Percentiles rank a stretch among this genome's conserved stretches.
Evolutionary conservation across 352 stramenopile species (phyloP).

Genomic region (Globisporangium megalacanthum): DNA sequence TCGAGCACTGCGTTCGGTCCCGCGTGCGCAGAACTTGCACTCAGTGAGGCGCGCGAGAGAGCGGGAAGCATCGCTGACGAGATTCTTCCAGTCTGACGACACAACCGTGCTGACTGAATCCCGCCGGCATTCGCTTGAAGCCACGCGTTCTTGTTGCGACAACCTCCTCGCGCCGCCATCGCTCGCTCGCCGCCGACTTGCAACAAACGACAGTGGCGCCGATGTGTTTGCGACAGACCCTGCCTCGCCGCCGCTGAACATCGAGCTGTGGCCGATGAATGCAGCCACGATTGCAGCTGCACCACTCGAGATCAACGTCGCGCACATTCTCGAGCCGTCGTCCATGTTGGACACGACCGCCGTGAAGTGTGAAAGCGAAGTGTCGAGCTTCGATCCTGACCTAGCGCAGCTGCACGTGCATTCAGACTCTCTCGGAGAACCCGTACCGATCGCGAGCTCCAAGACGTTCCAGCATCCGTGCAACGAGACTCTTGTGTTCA

Average conservation of each 20-base stretch:
- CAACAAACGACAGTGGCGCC: background rate
- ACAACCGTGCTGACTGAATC: background rate
- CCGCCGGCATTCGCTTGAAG: background rate
- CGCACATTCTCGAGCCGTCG: conserved; percentile 3
- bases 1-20: background rate
- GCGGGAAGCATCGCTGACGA: background rate
- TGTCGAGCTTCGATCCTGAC: conserved; percentile 6
- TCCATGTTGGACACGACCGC: background rate
- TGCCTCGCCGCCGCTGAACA: background rate
- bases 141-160: too few relatives aligned
- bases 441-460: background rate
- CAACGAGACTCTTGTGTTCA: conserved; percentile 4
- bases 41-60: background rate
- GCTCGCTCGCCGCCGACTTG: background rate
- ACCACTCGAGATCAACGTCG: conserved; percentile 1
- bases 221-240: background rate
- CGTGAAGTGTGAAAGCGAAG: conserved; percentile 4
- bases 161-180: background rate
- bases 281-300: background rate
- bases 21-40: background rate
- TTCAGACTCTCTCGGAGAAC: background rate
- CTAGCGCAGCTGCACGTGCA: background rate
- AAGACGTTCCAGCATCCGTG: conserved; percentile 6
- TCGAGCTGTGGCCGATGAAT: conserved; percentile 1
- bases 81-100: background rate